Conservation (phyloP, 2,329 filamentous ascomycete genomes). For the Penicillium hesseltinei region DNA sequence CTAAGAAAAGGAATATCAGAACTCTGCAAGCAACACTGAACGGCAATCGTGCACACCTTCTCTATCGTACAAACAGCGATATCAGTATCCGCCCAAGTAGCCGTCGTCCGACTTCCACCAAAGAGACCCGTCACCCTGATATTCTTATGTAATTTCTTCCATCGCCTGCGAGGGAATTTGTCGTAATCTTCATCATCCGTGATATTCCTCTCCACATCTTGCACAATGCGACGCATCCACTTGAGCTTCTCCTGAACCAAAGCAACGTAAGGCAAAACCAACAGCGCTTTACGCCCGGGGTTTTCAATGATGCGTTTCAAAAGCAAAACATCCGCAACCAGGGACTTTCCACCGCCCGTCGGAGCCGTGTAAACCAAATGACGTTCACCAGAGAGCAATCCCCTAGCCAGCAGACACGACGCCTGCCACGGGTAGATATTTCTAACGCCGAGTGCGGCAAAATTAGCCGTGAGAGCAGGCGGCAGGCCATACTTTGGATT, state of each 20-base stretch:
- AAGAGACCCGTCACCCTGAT: conserved; percentile 71
- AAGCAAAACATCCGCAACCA: conserved; percentile 72
- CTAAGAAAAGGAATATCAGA: conserved; percentile 40
- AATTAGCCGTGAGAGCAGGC: conserved; percentile 59
- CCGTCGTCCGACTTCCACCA: conserved; percentile 66
- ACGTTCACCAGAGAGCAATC: conserved; percentile 62
- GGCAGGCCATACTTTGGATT: conserved; percentile 65
- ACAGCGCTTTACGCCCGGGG: conserved; percentile 63
- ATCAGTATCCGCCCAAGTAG: conserved; percentile 71
- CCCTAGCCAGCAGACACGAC: conserved; percentile 66
- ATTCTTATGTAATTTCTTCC: conserved; percentile 56
- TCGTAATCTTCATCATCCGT: conserved; percentile 34
- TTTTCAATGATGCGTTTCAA: conserved; percentile 67
- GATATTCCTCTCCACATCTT: conserved; percentile 53
- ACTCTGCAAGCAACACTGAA: not conserved
- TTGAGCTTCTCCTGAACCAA: conserved; percentile 76
- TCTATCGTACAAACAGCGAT: conserved; percentile 78
- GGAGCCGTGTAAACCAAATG: conserved; percentile 79
- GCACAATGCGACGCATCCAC: conserved; percentile 67
- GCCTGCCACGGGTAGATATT: conserved; percentile 79
- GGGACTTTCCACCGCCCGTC: conserved; percentile 73
- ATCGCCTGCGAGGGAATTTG: conserved; percentile 49
- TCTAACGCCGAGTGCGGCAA: conserved; percentile 64
- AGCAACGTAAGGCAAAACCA: conserved; percentile 75
- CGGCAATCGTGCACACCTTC: conserved; percentile 53